Base-by-base conservation (phyloP, 805 yeast species). In the Groenewaldozyma salmanticensis region DNA sequence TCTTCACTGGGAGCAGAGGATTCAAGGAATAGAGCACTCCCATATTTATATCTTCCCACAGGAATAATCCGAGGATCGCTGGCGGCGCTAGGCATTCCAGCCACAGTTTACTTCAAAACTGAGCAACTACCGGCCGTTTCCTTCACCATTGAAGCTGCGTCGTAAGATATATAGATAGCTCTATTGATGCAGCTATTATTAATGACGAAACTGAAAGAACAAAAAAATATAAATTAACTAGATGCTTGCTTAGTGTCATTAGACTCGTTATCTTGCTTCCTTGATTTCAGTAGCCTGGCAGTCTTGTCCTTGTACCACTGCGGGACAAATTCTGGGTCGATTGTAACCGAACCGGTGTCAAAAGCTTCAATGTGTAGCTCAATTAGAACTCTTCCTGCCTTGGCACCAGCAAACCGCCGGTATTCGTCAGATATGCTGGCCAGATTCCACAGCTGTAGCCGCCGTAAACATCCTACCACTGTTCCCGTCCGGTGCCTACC, bases 401-500 rank as follows among this genome's bases (percentile, higher is more conserved):
- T 70, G 16, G 87, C 76, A 0, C 97, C 97, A 0, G 96, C 84
- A 58, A 88, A 92, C 42, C 98, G 65, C 52, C 97, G 71, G 57
- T 90, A 90, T 58, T 90, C 98, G 59, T 90, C 98, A 42, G 87
- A 76, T 1, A 90, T 92, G 58, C 82, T 66, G n/a, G 97, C 96
- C 57, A 90, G 65, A 55, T 94, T 92, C 98, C 98, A 90, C n/a
- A 94, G 90, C 68, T 92, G 96, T 16, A 92, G 65, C 45, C 95
- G 71, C 48, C 98, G 67, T 36, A 90, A 65, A 60, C 98, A 90
- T 1, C 98, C 98, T 45, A 92, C 77, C 2, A 92, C 95, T 0
- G 97, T 88, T 1, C 98, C 98, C 0, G 97, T 88, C 49, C 98
- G 70, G 60, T 90, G 98, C 51, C 98, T 69, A 0, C 98, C 98